Evolutionary conservation across 2,329 filamentous ascomycete species (phyloP).

Genomic region (Cordyceps pruinosa): DNA sequence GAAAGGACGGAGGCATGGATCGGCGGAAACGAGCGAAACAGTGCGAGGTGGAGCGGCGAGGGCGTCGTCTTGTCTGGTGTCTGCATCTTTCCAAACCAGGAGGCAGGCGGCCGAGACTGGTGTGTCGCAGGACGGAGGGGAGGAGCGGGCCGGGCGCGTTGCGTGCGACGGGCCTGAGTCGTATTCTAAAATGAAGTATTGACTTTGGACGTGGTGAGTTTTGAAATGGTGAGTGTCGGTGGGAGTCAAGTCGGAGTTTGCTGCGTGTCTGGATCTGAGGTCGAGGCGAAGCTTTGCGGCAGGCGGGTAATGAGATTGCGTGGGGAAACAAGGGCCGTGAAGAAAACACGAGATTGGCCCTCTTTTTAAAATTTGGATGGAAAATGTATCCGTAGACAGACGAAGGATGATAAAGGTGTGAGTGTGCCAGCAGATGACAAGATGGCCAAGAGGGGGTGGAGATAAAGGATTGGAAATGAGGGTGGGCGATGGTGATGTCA

Average conservation of each 20-base stretch:
- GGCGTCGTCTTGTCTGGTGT: background rate
- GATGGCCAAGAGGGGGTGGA: too few relatives aligned
- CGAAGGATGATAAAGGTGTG: background rate
- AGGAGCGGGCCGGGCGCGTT: background rate
- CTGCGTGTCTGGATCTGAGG: background rate
- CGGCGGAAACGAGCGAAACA: background rate
- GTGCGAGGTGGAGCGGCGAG: background rate
- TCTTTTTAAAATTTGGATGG: background rate
- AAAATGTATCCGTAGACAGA: background rate
- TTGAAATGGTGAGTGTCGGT: background rate
- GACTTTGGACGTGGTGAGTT: background rate
- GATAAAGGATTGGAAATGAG: too few relatives aligned
- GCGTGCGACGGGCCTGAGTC: background rate
- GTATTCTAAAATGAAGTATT: background rate
- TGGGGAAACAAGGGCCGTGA: background rate
- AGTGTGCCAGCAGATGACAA: background rate
- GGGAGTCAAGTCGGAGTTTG: background rate
- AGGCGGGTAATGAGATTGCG: too few relatives aligned
- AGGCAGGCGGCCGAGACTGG: background rate
- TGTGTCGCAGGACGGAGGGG: background rate
- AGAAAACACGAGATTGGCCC: background rate
- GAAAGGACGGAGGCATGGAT: background rate
- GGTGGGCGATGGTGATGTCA: background rate
- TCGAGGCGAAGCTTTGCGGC: background rate
- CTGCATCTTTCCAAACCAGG: background rate